Base-by-base conservation (phyloP, 768 basidiomycete species). In the Cyclocybe cylindracea region DNA sequence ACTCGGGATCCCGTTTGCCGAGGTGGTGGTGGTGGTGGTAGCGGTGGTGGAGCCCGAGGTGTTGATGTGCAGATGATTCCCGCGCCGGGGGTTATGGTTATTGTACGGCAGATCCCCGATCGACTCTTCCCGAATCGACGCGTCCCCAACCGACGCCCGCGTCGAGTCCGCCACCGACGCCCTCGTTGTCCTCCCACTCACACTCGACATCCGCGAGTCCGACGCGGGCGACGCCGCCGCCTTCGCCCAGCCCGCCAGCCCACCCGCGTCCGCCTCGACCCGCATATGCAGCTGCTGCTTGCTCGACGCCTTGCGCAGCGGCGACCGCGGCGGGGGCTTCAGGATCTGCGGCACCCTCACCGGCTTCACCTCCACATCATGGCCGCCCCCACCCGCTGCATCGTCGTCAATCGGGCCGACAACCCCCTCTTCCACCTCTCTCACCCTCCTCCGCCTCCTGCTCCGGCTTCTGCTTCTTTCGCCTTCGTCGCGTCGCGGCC, bases 281-380 rank as follows among this genome's bases (percentile, higher is more conserved):
- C n/a, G n/a, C n/a, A n/a, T n/a, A n/a, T n/a, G n/a, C n/a, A n/a
- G n/a, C n/a, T n/a, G n/a, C n/a, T n/a, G n/a, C n/a, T n/a, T n/a
- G n/a, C n/a, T n/a, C n/a, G n/a, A n/a, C n/a, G 43, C 43, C 39
- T 49, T 51, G 36, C 57, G 46, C 50, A 58, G 33, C 14, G 51
- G 54, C 19, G 57, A 58, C 13, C 53, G 48, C 11, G 57, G 49
- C 14, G 66, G 67, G 2, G 69, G 70, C 32, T 64, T 61, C 50
- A 69, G 65, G 35, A 76, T 62, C 39, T 70, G 69, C 13, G 73
- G 71, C n/a, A 73, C 68, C 41, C 66, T 66, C n/a, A 70, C 60
- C 16, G 72, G 67, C 39, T 75, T 75, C 19, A 64, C 61, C 48
- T 71, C 72, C 31, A 65, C 54, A 14, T 60, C 57, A 31, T 54